Base-by-base conservation (phyloP, 2,329 filamentous ascomycete species). In the Fusarium udum region DNA sequence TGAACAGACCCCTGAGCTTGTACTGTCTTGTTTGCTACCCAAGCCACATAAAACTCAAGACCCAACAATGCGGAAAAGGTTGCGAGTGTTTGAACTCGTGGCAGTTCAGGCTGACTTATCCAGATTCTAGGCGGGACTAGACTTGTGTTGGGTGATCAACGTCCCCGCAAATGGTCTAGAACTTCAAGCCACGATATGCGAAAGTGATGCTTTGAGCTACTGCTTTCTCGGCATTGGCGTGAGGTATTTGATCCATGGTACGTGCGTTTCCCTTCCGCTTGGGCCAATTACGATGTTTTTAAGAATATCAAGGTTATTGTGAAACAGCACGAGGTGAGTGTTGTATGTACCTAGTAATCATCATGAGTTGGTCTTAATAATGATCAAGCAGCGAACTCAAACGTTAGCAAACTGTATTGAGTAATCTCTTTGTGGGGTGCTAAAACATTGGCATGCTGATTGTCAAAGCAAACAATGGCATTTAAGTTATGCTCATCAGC, bases 81-180 rank as follows among this genome's bases (percentile, higher is more conserved):
- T 48, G 36, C 31, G 16, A 40, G 24, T 18, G 43, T n/a, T 51
- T 51, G 39, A 7, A 42, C 36, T 8, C 22, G 48, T 51, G 48
- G 22, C 16, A 22, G 36, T 32, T 39, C 14, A 24, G 34, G 20
- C 28, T 46, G 49, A 7, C 31, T 52, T 69, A 65, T 59, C 46
- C 45, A 61, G 39, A 61, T 49, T 56, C 64, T 24, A 57, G 42
- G 52, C 39, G 20, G 12, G 39, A 40, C 40, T 64, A 39, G 59
- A 15, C 32, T 61, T 8, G 31, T 14, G 34, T 28, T 26, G 59
- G 20, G 32, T 14, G n/a, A 40, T 36, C 9, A 39, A 22, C 7
- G n/a, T 43, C 71, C 71, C 71, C 71, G 71, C 71, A 74, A 74
- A 71, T 46, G 57, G 67, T 74, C 71, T 74, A 74, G 71, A 61